These are phyloP conservation scores for Aspergillus candidus DNA, from an alignment of 2,329 filamentous ascomycete species.

Conservation along the genomic window DNA sequence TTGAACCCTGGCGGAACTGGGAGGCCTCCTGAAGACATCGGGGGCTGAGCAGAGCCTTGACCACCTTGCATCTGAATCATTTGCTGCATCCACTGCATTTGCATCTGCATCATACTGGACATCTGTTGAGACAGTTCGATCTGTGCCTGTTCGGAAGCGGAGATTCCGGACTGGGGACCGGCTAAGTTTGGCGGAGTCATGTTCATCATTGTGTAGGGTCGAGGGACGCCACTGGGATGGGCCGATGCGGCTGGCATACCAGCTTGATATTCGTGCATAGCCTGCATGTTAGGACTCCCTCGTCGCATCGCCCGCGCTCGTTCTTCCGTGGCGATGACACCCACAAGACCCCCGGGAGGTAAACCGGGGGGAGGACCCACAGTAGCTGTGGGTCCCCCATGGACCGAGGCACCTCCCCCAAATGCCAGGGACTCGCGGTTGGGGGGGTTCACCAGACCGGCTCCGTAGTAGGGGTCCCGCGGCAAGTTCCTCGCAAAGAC, in stretches of 20 bases:
- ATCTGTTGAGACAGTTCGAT: conserved; percentile 78
- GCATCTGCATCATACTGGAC: conserved; percentile 85
- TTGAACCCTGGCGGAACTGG: conserved; percentile 21
- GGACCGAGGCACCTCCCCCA: conserved; percentile 50
- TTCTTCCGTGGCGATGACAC: conserved; percentile 82
- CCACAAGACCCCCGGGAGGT: conserved; percentile 73
- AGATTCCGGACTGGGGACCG: conserved; percentile 35
- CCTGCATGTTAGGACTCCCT: conserved; percentile 66
- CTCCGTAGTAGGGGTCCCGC: conserved; percentile 77
- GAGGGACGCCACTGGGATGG: conserved; percentile 26
- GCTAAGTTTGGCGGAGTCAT: conserved; percentile 18
- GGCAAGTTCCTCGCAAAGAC: conserved; percentile 78
- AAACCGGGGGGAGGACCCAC: conserved; percentile 31
- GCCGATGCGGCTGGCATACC: conserved; percentile 26
- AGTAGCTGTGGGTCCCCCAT: conserved; percentile 31
- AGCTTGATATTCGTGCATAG: conserved; percentile 33
- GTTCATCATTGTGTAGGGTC: conserved; percentile 34
- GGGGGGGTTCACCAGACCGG: conserved; percentile 64
- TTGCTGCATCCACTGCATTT: conserved; percentile 85
- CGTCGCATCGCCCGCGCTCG: conserved; percentile 69
- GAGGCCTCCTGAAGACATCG: conserved; percentile 24
- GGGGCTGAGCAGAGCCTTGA: conserved; percentile 27
- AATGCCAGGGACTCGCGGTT: conserved; percentile 71
- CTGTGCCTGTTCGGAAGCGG: conserved; percentile 64
- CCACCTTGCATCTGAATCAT: conserved; percentile 58